Evolutionary conservation across 139 green algal species (phyloP).

Genomic region (Zygnema circumcarinatum): DNA sequence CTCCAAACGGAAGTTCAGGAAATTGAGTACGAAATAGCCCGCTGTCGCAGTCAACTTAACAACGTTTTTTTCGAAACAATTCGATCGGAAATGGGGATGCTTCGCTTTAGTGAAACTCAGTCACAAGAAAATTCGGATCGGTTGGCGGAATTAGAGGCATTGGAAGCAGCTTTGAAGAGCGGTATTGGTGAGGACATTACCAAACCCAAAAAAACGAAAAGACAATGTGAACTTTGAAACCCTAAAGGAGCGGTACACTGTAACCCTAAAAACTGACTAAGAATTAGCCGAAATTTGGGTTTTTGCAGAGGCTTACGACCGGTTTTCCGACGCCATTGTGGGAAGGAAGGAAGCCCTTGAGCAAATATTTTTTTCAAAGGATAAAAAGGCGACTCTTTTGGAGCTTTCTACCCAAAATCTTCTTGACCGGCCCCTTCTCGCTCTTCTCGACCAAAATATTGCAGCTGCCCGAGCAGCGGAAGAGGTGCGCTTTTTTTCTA

Average conservation of each 20-base stretch:
- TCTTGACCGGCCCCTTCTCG: slow-evolving; percentile 78
- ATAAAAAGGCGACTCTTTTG: slow-evolving; percentile 81
- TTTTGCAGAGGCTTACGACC: slow-evolving; percentile 77
- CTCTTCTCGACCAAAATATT: slow-evolving; percentile 84
- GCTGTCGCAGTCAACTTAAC: slow-evolving; percentile 68
- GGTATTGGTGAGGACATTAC: slow-evolving; percentile 29
- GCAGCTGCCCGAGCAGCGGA: slow-evolving; percentile 50
- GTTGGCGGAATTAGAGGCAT: slow-evolving; percentile 83
- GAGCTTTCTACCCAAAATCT: slow-evolving; percentile 82
- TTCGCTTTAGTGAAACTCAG: slow-evolving; percentile 62
- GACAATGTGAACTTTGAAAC: too few species aligned
- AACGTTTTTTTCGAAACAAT: slow-evolving; percentile 69
- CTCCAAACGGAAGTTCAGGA: slow-evolving; percentile 83
- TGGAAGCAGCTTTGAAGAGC: slow-evolving; percentile 69
- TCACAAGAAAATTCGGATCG: slow-evolving; percentile 67
- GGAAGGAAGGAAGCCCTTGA: slow-evolving; percentile 73
- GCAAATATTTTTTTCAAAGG: slow-evolving; percentile 73
- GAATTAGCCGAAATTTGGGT: too few species aligned
- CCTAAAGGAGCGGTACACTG: too few species aligned
- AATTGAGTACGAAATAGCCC: slow-evolving; percentile 86
- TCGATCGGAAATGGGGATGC: slow-evolving; percentile 63
- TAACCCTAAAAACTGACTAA: too few species aligned
- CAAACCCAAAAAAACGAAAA: neutral
- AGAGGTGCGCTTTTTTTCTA: slow-evolving; percentile 19
- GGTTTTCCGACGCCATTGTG: slow-evolving; percentile 60